Percentiles rank a stretch among this genome's conserved stretches.
Evolutionary conservation across 2,329 filamentous ascomycete species (phyloP).

Genomic region (Monosporascus sp.): DNA sequence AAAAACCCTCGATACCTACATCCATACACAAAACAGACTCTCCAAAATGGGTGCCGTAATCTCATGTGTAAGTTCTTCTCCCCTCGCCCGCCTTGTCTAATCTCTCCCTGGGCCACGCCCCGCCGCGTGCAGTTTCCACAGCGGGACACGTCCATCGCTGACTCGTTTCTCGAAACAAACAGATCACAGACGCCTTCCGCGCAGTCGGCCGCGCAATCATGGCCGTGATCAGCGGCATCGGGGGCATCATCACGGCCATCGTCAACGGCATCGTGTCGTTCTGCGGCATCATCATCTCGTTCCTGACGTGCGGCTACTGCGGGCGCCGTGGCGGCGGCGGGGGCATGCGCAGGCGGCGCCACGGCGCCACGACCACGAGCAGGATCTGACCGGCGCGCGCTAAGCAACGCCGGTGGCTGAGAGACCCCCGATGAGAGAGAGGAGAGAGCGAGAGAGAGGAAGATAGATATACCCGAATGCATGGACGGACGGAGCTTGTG

Average conservation of each 20-base stretch:
- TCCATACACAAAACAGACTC: slow-evolving; percentile 11
- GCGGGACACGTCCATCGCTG: slow-evolving; percentile 1
- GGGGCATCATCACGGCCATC: slow-evolving; percentile 58
- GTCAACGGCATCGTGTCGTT: slow-evolving; percentile 62
- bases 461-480: not conserved
- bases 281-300: slow-evolving; percentile 62
- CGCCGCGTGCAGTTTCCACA: too few species aligned
- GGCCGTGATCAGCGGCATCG: slow-evolving; percentile 64
- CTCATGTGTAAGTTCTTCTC: slow-evolving; percentile 64
- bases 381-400: slow-evolving; percentile 18
- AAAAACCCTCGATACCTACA: slow-evolving; percentile 3
- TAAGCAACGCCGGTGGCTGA: too few species aligned
- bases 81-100: not conserved
- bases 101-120: too few species aligned
- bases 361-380: slow-evolving; percentile 26
- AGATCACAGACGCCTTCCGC: slow-evolving; percentile 56
- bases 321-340: slow-evolving; percentile 17
- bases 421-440: too few species aligned
- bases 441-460: too few species aligned
- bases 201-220: slow-evolving; percentile 64
- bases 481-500: too few species aligned
- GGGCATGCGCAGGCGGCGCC: slow-evolving; percentile 11
- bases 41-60: slow-evolving; percentile 74
- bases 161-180: slow-evolving; percentile 12
- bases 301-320: slow-evolving; percentile 52